A percentile compares a stretch with the other conserved stretches of the same genome.
These are phyloP conservation scores for Cytospora mali DNA, from an alignment of 2,329 filamentous ascomycete species.

Conservation along the genomic window DNA sequence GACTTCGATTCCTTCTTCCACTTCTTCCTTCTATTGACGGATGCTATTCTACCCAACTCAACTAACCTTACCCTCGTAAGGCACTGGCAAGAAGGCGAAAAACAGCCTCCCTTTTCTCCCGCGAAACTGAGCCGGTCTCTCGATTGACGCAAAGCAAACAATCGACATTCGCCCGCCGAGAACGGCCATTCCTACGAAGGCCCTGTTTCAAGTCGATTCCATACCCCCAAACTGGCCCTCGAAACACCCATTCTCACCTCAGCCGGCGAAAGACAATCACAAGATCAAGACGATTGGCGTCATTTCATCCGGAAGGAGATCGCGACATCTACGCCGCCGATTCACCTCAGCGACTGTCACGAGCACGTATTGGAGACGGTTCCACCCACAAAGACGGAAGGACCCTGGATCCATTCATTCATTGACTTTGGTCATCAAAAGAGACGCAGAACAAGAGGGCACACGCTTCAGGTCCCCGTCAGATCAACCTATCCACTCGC, in stretches of 20 bases:
- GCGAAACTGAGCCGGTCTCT: constrained; percentile 15
- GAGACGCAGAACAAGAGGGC: constrained; percentile 17
- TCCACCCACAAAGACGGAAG: constrained; percentile 24
- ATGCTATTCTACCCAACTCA: constrained; percentile 11
- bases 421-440: constrained; percentile 12
- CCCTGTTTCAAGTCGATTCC: constrained; percentile 27
- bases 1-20: constrained; percentile 7
- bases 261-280: constrained; percentile 4
- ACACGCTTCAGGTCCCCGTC: constrained; percentile 14
- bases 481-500: constrained; percentile 18
- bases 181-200: constrained; percentile 22
- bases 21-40: constrained; percentile 8
- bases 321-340: constrained; percentile 1
- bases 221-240: constrained; percentile 22
- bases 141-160: constrained; percentile 7
- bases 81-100: constrained; percentile 3
- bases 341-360: constrained; percentile 4
- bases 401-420: constrained; percentile 23
- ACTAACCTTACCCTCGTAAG: neutral
- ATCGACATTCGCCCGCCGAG: constrained; percentile 8
- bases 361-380: constrained; percentile 17
- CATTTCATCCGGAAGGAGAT: constrained; percentile 14
- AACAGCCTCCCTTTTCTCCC: constrained; percentile 1
- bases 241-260: constrained; percentile 24
- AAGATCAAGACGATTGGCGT: constrained; percentile 8